phyloP scores from a whole-genome alignment of 1,139 yeast genomes.

The Suhomyces yuchorum region DNA sequence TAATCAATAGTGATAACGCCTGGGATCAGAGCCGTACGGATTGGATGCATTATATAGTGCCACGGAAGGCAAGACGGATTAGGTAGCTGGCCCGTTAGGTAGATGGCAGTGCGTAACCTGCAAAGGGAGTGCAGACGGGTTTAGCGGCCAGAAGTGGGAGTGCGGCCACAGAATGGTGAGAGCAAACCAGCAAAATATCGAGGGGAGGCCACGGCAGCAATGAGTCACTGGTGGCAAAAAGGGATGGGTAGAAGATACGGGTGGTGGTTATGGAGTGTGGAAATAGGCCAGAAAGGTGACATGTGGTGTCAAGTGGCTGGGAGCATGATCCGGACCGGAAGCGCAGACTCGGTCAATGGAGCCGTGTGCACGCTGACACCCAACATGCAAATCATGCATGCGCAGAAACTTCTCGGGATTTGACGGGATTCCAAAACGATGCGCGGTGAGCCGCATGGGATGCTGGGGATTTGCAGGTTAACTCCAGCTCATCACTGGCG shows the following conservation, averaged over 20 bases:
- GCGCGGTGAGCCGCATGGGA: background rate
- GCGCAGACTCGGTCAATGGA: background rate
- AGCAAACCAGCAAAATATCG: background rate
- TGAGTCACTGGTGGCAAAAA: background rate
- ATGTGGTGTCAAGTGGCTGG: background rate
- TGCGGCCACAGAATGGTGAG: no score
- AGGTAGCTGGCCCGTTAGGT: background rate
- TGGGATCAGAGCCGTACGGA: background rate
- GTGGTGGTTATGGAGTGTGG: no score
- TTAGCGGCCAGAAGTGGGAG: background rate
- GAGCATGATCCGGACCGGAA: background rate
- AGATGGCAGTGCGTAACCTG: conserved; percentile 1
- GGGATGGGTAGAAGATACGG: no score
- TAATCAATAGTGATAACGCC: background rate
- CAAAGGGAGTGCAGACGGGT: background rate
- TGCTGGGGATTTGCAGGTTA: background rate
- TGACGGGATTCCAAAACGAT: background rate
- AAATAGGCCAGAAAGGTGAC: no score
- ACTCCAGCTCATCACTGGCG: background rate
- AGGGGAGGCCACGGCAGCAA: background rate
- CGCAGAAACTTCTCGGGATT: background rate
- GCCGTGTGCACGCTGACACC: background rate
- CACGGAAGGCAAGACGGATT: background rate
- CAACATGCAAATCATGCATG: background rate
- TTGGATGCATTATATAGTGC: background rate